Base-by-base conservation (phyloP, 129 eudicot genomes). In the Saposhnikovia divaricata region DNA sequence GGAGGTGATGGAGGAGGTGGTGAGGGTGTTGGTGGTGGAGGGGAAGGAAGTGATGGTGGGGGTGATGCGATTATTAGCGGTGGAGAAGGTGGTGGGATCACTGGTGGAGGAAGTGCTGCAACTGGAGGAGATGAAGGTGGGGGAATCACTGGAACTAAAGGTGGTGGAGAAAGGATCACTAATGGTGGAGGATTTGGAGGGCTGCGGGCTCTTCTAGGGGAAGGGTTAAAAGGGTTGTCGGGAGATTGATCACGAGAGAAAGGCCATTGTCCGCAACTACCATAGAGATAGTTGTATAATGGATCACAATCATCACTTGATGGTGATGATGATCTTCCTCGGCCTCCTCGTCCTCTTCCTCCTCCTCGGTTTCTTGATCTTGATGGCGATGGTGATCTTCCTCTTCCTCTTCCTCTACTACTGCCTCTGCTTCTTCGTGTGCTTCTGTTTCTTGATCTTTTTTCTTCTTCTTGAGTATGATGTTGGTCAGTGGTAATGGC, bases 191-290 rank as follows among this genome's bases (percentile, higher is more conserved):
- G 80, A 4, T 44, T 3, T 10, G 70, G 53, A 9, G 86, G 76
- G n/a, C 70, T 76, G 14, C 75, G 34, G 15, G 4, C 44, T 53
- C 27, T 44, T 28, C 44, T 63, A 10, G 81, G 81, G 10, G 55
- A 40, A 6, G 70, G 45, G 21, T 65, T 53, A 47, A 89, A 89
- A 12, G 93, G 90, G 77, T 87, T 87, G 70, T 83, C 80, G 50
- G 88, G 84, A 39, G 92, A 83, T 14, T 37, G 34, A 39, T 53
- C n/a, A 53, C 85, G 87, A 44, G 87, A 19, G 77, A 91, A 89
- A 78, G 96, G 96, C 91, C 91, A 89, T 76, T 82, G 87, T 18
- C 91, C 96, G 74, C 96, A 91, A 57, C 38, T 80, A 38, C 78
- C 88, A 53, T 88, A 91, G 14, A 91, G 80, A 86, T 83, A 91